These are phyloP conservation scores for Trametes maxima DNA, from an alignment of 768 basidiomycete genomes.

Conservation along the genomic window DNA sequence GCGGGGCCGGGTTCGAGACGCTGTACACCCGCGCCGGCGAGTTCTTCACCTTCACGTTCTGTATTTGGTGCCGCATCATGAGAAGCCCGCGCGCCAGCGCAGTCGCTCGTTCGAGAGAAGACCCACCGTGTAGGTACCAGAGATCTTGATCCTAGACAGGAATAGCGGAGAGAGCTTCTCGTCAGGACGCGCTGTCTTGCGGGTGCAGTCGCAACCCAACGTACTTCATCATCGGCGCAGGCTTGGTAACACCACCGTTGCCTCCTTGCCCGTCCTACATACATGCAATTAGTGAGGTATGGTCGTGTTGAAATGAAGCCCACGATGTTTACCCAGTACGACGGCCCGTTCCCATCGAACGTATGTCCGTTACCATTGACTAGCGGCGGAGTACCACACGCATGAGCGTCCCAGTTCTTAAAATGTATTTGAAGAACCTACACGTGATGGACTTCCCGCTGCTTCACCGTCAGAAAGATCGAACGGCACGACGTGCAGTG, in stretches of 20 bases:
- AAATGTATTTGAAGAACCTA: constrained; percentile 29
- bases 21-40: constrained; percentile 40
- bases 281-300: not conserved
- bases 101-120: not conserved
- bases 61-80: not conserved
- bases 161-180: not conserved
- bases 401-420: not conserved
- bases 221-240: constrained; percentile 45
- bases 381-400: constrained; percentile 5
- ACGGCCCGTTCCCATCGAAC: constrained; percentile 47
- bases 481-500: not conserved
- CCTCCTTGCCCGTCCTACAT: constrained; percentile 35
- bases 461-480: not conserved
- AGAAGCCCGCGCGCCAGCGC: not conserved
- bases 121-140: constrained; percentile 41
- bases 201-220: not conserved
- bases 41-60: constrained; percentile 44
- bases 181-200: constrained; percentile 2
- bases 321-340: constrained; percentile 42
- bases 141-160: constrained; percentile 39
- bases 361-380: constrained; percentile 45
- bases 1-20: constrained; percentile 29
- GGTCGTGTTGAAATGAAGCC: not conserved
- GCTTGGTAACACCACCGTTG: constrained; percentile 35
- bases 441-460: constrained; percentile 54